Base-by-base conservation (phyloP, 495 filamentous ascomycete species). In the Pyrenopolyporus hunteri region DNA sequence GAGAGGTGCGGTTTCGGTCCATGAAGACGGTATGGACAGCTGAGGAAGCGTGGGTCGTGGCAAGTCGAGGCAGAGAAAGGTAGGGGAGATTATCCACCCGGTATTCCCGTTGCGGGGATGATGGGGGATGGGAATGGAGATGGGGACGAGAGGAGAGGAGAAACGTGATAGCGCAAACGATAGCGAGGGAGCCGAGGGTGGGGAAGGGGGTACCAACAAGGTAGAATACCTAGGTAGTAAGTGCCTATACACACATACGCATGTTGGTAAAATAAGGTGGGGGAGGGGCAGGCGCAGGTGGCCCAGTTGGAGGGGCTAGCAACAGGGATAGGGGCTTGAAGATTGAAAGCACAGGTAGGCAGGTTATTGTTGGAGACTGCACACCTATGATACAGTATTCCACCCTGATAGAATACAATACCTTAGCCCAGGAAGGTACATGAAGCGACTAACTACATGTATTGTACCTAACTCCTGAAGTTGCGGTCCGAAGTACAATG, bases 61-160 rank as follows among this genome's bases (percentile, higher is more conserved):
- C 37, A 56, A 50, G 59, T 56, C 31, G 50, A 36, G 44, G 25
- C 20, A 13, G 19, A 23, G 28, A 29, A 36, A 28, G 9, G 6
- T 6, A 20, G 40, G 63, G 63, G 52, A 46, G 22, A 60, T 66
- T 46, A 60, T 57, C 57, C 46, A 23, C 43, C 62, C 61, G 55
- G 23, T 39, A 39, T 22, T 54, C 16, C 43, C 50, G 45, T 11
- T 59, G 56, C 33, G 62, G 56, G 35, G 60, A 64, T 19, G 29
- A 33, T 16, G 52, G n/a, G 7, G 17, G 29, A 4, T 20, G 40
- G 22, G n/a, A 16, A 57, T 35, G 33, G n/a, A n/a, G n/a, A n/a
- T 9, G 50, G 19, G 25, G n/a, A 19, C 8, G 29, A 54, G 32
- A 55, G 28, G n/a, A 13, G 25, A 25, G 33, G 23, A 19, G n/a